phyloP scores from a whole-genome alignment of 768 basidiomycete genomes.

The Sutorius australiensis region DNA sequence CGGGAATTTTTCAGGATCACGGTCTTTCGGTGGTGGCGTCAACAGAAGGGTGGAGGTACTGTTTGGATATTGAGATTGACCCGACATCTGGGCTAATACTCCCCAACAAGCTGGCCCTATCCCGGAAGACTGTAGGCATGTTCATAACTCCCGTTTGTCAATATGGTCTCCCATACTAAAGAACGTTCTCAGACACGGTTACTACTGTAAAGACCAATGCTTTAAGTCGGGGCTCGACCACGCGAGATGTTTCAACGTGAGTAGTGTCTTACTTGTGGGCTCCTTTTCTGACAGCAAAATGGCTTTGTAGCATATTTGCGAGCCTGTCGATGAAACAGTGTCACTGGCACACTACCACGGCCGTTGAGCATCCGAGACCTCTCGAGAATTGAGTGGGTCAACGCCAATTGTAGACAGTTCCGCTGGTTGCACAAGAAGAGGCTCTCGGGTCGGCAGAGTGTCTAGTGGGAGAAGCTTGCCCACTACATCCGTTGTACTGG shows the following conservation, averaged over 20 bases:
- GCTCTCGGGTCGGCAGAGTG: too few species aligned
- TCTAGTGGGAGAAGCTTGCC: too few species aligned
- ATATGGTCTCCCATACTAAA: neutral
- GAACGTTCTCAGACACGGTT: conserved; percentile 6
- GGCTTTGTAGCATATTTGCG: conserved; percentile 6
- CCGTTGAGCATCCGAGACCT: neutral
- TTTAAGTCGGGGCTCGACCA: conserved; percentile 9
- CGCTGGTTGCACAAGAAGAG: too few species aligned
- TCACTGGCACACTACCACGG: neutral
- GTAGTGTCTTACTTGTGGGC: neutral
- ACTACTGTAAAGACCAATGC: conserved; percentile 11
- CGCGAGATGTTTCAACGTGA: conserved; percentile 10
- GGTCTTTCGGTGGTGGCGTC: conserved; percentile 11
- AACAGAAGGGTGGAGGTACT: conserved; percentile 7
- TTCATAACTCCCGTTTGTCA: neutral
- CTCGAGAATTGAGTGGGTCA: neutral
- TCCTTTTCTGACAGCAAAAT: neutral
- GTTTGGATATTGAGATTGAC: neutral
- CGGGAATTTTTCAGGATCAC: conserved; percentile 4
- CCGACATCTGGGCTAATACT: neutral
- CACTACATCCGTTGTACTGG: too few species aligned
- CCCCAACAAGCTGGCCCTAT: neutral
- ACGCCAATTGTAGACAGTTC: too few species aligned
- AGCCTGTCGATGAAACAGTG: neutral
- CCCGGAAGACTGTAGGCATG: conserved; percentile 8